Conservation (phyloP, 2,329 filamentous ascomycete species). For the Dichotomopilus funicola region DNA sequence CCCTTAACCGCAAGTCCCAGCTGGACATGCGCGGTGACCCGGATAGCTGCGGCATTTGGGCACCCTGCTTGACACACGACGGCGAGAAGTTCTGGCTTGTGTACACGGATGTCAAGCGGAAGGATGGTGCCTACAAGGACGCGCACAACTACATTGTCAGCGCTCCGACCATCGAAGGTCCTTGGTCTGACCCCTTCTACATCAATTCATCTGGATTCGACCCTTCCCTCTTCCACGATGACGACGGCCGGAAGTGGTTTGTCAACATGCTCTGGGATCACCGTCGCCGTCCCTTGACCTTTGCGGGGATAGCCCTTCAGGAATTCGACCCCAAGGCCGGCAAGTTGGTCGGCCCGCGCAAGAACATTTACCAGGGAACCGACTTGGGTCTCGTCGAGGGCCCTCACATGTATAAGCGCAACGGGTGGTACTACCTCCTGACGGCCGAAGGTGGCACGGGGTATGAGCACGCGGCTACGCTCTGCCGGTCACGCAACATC, state of each 20-base stretch:
- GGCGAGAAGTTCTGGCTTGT: conserved; percentile 56
- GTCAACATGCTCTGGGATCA: conserved; percentile 53
- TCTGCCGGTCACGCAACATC: conserved; percentile 45
- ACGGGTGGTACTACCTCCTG: conserved; percentile 53
- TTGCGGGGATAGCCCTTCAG: conserved; percentile 53
- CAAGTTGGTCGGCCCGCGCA: conserved; percentile 48
- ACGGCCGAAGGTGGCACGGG: conserved; percentile 56
- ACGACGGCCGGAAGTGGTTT: conserved; percentile 50
- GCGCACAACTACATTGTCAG: conserved; percentile 58
- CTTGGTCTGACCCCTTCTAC: conserved; percentile 56
- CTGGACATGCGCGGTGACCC: conserved; percentile 54
- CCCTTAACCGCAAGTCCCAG: conserved; percentile 43
- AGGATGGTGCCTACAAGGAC: conserved; percentile 60
- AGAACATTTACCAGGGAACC: conserved; percentile 50
- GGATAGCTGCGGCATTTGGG: conserved; percentile 58
- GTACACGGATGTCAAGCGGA: conserved; percentile 61
- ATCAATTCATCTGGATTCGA: conserved; percentile 58
- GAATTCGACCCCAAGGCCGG: conserved; percentile 46
- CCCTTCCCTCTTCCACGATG: conserved; percentile 53
- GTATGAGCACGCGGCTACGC: conserved; percentile 54
- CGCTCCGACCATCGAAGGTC: conserved; percentile 46
- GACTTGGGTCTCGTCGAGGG: conserved; percentile 50
- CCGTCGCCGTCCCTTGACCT: conserved; percentile 40
- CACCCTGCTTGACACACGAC: conserved; percentile 57
- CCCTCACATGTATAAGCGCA: conserved; percentile 52